Evolutionary conservation across 768 basidiomycete species (phyloP).

Genomic region (Daedaleopsis nitida): DNA sequence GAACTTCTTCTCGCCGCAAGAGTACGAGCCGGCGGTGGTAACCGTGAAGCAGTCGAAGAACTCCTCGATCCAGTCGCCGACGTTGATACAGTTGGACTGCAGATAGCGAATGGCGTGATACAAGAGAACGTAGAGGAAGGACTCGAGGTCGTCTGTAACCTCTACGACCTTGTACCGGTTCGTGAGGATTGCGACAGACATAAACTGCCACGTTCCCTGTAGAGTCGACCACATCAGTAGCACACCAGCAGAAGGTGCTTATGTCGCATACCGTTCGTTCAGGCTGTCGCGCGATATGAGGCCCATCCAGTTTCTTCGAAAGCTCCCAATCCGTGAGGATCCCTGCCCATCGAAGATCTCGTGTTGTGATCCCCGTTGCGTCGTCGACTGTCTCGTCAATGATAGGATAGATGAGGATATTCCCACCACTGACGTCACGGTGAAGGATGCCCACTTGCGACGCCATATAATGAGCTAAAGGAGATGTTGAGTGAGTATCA

Average conservation of each 20-base stretch:
- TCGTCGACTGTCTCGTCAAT: background rate
- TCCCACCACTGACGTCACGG: constrained; percentile 14
- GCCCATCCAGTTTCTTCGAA: too few species aligned
- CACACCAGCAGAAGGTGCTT: too few species aligned
- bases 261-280: too few species aligned
- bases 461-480: background rate
- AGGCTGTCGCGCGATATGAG: too few species aligned
- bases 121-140: constrained; percentile 18
- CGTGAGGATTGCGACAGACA: constrained; percentile 2
- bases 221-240: too few species aligned
- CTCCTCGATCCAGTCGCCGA: background rate
- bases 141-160: constrained; percentile 21
- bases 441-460: background rate
- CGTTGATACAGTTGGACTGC: background rate
- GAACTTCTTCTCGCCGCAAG: background rate
- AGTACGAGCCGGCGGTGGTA: background rate
- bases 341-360: too few species aligned
- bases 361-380: too few species aligned
- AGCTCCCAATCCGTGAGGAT: constrained; percentile 10
- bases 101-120: constrained; percentile 10
- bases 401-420: constrained; percentile 15
- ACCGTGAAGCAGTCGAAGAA: constrained; percentile 5
- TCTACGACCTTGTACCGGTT: background rate
- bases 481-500: too few species aligned
- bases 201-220: constrained; percentile 23